Evolutionary conservation across 2,329 filamentous ascomycete genomes (phyloP), one percentile per base, ranked within the genome.

Genomic region (Hypoxylon sp.): DNA sequence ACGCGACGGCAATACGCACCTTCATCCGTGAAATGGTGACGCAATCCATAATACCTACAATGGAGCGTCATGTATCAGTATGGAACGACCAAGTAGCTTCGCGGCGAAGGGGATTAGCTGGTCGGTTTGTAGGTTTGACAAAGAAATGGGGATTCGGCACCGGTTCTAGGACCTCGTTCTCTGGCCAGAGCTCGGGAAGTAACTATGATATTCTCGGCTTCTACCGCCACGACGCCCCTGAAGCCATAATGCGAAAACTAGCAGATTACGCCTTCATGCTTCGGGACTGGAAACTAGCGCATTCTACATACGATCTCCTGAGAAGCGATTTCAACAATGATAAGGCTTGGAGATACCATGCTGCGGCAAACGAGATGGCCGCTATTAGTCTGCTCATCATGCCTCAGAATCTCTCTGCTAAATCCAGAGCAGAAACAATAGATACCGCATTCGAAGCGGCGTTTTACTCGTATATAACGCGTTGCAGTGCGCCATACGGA

Each of bases 11-110:
- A 14, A 91, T 99, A 65, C 90, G 90, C 56, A 92, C 92, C 0
- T 96, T 99, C 77, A 88, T 98, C 64, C 90, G 96, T 30, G 96
- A 99, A 78, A 92, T 99, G 84, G 92, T 97, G 6, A 96, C 92
- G 0, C 95, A 98, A 77, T 98, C 95, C 1, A 89, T 99, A 55
- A 86, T 99, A 61, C 96, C 96, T 1, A 94, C 92, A 41, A 99
- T 99, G 96, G 96, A 99, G 79, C 91, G 95, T 60, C 90, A 92
- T 70, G 88, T 97, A 9, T 91, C 93, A 5, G 85, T 94, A 4
- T 99, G 96, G 96, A 99, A 99, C 75, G 96, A 99, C 74, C 95
- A 98, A 78, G 92, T 98, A 25, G 94, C 95, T 14, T 97, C 96
- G 11, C 88, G 93, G 63, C 87, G 96, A 61, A 90, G 93, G 74